Base-by-base conservation (phyloP, 305 asterid genomes). In the Fraxinus velutina region DNA sequence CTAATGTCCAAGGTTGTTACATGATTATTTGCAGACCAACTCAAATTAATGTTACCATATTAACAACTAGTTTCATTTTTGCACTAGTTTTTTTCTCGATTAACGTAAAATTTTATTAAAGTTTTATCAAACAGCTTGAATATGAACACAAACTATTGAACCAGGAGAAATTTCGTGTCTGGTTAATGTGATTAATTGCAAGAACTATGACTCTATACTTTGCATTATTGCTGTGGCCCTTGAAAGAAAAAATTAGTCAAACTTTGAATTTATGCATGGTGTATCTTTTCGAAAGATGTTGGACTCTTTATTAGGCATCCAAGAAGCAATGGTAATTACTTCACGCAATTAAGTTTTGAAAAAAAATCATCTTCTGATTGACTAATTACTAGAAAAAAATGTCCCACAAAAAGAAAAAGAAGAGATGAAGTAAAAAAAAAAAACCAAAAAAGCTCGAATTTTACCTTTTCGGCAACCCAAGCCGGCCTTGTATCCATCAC, bases 401-500 rank as follows among this genome's bases (percentile, higher is more conserved):
- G 30, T 21, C 29, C 71, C 71, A 15, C 2, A 74, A 21, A 78
- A 3, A 64, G 8, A 39, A 39, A 39, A 37, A 37, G 2, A 64
- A 42, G 17, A 52, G 17, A 0, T 24, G 73, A 19, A 71, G 7
- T 0, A 5, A 24, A 29, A 36, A 6, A 36, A 6, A 6, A 10
- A 1, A 32, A 1, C 7, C 6, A 29, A 37, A 39, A 75, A 7
- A 17, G 12, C 24, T n/a, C 21, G 34, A 80, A 12, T 10, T 6
- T 2, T 85, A 94, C 98, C 98, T 88, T 84, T 91, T 86, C 90
- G 91, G 95, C 98, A 94, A 52, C 98, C 93, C 1, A 77, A 9
- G 21, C 97, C 97, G 44, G 82, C 87, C 12, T 4, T 44, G 83
- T 89, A 94, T 4, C 98, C 98, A 80, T 94, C 97, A 1, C 98